phyloP scores from a whole-genome alignment of 192 early-diverging fungal genomes.

The Radiomyces spectabilis region DNA sequence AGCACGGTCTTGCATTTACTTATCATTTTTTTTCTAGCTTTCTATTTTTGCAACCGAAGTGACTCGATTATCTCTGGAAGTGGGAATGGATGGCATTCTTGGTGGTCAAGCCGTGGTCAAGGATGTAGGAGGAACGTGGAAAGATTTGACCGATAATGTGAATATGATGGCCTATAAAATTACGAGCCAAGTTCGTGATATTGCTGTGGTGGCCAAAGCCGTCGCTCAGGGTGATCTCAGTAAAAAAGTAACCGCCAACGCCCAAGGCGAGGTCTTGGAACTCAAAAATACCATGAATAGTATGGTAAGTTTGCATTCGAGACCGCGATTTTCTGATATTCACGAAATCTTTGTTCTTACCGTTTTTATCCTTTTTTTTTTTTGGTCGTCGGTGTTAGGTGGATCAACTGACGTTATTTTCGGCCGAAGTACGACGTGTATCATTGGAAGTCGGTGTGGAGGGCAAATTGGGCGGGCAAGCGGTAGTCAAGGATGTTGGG shows the following conservation, averaged over 20 bases:
- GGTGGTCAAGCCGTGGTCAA: conserved; percentile 50
- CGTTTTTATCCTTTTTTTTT: neutral
- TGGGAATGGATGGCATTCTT: conserved; percentile 52
- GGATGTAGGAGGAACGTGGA: conserved; percentile 50
- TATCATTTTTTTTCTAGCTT: conserved; percentile 7
- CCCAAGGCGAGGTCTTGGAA: conserved; percentile 51
- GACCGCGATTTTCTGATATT: neutral
- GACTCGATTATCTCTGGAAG: conserved; percentile 46
- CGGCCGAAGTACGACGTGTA: conserved; percentile 65
- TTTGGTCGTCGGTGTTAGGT: conserved; percentile 8
- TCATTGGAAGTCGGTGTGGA: conserved; percentile 69
- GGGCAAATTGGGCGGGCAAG: conserved; percentile 61
- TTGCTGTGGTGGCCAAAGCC: conserved; percentile 47
- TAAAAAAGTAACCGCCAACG: conserved; percentile 45
- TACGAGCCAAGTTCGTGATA: conserved; percentile 51
- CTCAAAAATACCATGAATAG: conserved; percentile 58
- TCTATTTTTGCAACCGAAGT: conserved; percentile 52
- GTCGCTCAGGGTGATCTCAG: conserved; percentile 48
- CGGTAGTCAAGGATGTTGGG: conserved; percentile 31
- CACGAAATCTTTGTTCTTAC: neutral
- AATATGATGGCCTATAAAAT: conserved; percentile 55
- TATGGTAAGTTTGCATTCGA: conserved; percentile 24
- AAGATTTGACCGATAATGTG: conserved; percentile 51
- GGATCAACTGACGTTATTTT: conserved; percentile 38
- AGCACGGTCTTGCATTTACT: neutral